A percentile compares a stretch with the other conserved stretches of the same genome.
Evolutionary conservation across 805 yeast species (phyloP).

Genomic region (Cyberlindnera mrakii): DNA sequence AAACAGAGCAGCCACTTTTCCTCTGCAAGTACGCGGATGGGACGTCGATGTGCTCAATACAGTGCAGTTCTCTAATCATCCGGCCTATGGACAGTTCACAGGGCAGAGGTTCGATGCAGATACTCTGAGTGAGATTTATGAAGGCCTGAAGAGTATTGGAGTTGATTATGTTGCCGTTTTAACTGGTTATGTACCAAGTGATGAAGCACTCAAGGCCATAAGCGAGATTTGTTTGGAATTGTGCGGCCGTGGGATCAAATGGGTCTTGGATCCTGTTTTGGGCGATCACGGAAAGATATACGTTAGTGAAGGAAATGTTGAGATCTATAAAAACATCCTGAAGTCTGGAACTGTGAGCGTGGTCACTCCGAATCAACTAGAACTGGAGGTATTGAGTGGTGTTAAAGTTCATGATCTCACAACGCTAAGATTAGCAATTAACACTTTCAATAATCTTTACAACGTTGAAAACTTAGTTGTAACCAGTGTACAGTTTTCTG

Average conservation of each 20-base stretch:
- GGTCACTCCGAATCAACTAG: constrained; percentile 73
- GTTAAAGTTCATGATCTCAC: constrained; percentile 32
- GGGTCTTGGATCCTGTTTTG: constrained; percentile 85
- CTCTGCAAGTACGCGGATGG: constrained; percentile 84
- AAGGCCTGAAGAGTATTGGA: constrained; percentile 47
- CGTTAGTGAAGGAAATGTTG: constrained; percentile 54
- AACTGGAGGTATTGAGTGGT: constrained; percentile 55
- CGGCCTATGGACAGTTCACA: constrained; percentile 70
- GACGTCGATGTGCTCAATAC: constrained; percentile 88
- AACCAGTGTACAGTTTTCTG: constrained; percentile 43
- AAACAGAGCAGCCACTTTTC: constrained; percentile 84
- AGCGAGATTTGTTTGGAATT: constrained; percentile 33
- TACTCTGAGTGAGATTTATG: constrained; percentile 41
- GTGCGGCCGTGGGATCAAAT: constrained; percentile 28
- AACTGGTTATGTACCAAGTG: constrained; percentile 75
- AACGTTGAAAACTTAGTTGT: constrained; percentile 48
- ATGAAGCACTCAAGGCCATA: constrained; percentile 46
- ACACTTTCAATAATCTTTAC: constrained; percentile 36
- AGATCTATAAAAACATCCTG: constrained; percentile 45
- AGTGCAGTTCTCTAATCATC: constrained; percentile 86
- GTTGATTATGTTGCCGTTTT: constrained; percentile 58
- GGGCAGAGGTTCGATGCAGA: constrained; percentile 48
- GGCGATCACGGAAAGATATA: constrained; percentile 87
- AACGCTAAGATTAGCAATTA: constrained; percentile 34
- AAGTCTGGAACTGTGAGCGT: constrained; percentile 37